A percentile compares a stretch with the other conserved stretches of the same genome.
Evolutionary conservation across 768 basidiomycete species (phyloP).

Genomic region (Mycena maculata): DNA sequence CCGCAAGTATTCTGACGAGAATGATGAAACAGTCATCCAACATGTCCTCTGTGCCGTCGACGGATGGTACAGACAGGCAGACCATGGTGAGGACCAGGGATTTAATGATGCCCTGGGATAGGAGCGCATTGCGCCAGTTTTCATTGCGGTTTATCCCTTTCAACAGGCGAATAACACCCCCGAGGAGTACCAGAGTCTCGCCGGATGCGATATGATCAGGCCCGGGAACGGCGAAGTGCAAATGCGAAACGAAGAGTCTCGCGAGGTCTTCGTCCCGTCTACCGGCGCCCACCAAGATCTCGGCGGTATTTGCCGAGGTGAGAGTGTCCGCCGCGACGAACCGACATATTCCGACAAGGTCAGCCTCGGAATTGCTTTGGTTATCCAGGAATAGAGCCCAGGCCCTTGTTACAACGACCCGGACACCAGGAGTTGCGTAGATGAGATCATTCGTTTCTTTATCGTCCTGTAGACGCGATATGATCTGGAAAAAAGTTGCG

Average conservation of each 20-base stretch:
- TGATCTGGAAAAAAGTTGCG: neutral
- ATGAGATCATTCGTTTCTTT: neutral
- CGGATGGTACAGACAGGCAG: neutral
- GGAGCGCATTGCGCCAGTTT: neutral
- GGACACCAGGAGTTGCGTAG: neutral
- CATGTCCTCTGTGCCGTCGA: neutral
- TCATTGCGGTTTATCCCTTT: neutral
- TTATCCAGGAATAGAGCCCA: slow-evolving; percentile 2
- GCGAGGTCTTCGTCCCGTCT: neutral
- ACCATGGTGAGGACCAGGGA: neutral
- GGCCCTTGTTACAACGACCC: neutral
- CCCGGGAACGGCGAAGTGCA: neutral
- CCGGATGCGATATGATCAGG: neutral
- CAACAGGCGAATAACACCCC: slow-evolving; percentile 1
- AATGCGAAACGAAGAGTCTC: neutral
- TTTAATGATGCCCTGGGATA: neutral
- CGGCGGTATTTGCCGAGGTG: neutral
- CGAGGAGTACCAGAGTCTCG: neutral
- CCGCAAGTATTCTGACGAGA: neutral
- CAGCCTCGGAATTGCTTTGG: neutral
- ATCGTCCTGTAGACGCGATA: neutral
- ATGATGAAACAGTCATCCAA: slow-evolving; percentile 9
- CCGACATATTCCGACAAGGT: neutral
- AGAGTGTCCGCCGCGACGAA: neutral
- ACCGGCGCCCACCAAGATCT: neutral